These are phyloP conservation scores for Irpex sp. DNA, from an alignment of 1,284 basidiomycete species.

Conservation along the genomic window DNA sequence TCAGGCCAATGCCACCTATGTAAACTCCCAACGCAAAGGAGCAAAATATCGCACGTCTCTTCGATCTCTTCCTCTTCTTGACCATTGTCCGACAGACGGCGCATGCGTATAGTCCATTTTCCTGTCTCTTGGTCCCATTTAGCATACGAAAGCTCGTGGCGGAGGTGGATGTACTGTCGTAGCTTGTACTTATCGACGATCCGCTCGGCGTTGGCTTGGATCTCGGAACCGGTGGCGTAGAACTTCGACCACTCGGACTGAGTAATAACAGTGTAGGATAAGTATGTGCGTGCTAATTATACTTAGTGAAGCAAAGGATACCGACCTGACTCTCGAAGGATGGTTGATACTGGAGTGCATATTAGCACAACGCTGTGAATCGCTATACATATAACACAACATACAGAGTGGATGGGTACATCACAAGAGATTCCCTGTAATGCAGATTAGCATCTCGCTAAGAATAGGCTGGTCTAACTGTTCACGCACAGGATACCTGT, in stretches of 20 bases:
- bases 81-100: slow-evolving; percentile 9
- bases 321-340: slow-evolving; percentile 48
- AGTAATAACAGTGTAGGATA: neutral
- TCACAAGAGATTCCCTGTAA: slow-evolving; percentile 49
- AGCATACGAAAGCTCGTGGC: slow-evolving; percentile 46
- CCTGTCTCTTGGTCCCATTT: slow-evolving; percentile 42
- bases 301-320: neutral
- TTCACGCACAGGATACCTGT: slow-evolving; percentile 27
- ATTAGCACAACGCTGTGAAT: too few species aligned
- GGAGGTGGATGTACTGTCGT: slow-evolving; percentile 44
- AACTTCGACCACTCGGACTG: slow-evolving; percentile 56
- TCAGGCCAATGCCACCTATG: slow-evolving; percentile 16
- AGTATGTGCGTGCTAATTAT: neutral
- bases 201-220: slow-evolving; percentile 44
- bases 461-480: neutral
- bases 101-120: slow-evolving; percentile 50
- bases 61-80: slow-evolving; percentile 15
- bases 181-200: slow-evolving; percentile 55
- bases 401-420: slow-evolving; percentile 7
- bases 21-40: slow-evolving; percentile 11
- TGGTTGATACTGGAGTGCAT: slow-evolving; percentile 43
- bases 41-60: slow-evolving; percentile 15
- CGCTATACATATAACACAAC: slow-evolving; percentile 10
- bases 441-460: neutral
- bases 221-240: slow-evolving; percentile 53